Evolutionary conservation across 495 filamentous ascomycete species (phyloP).

Genomic region (Neurospora tetraspora): DNA sequence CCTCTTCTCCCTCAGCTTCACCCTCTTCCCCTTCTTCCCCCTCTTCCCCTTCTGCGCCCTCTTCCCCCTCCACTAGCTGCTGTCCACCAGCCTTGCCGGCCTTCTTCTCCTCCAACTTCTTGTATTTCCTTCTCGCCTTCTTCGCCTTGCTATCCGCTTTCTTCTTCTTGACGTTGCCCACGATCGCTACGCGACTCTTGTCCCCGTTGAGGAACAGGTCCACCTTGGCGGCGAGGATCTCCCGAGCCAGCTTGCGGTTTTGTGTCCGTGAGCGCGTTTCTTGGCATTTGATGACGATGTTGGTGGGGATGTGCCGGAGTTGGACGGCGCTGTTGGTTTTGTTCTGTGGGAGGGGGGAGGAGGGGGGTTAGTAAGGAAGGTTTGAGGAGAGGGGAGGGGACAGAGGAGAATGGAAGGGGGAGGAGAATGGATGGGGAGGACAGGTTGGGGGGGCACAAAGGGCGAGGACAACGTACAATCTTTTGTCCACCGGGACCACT

Average conservation of each 20-base stretch:
- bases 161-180: conserved; percentile 34
- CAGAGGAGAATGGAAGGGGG: conserved; percentile 2
- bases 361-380: background rate
- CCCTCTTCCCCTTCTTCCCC: background rate
- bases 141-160: conserved; percentile 38
- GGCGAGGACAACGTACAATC: conserved; percentile 62
- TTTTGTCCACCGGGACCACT: conserved; percentile 93
- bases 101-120: conserved; percentile 34
- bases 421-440: background rate
- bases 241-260: conserved; percentile 80
- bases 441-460: too few relatives aligned
- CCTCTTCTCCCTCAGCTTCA: conserved; percentile 3
- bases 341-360: conserved; percentile 49
- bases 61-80: background rate
- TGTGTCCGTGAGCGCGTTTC: conserved; percentile 77
- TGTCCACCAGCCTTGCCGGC: background rate
- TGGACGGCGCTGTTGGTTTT: conserved; percentile 96
- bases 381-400: background rate
- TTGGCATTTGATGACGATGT: conserved; percentile 85
- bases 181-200: conserved; percentile 32
- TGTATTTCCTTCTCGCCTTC: conserved; percentile 41
- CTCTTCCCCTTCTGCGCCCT: background rate
- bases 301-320: conserved; percentile 79
- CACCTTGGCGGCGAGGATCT: conserved; percentile 64
- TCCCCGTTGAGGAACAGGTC: conserved; percentile 51